Percentiles rank a stretch among this genome's conserved stretches.
These are phyloP conservation scores for Metschnikowia henanensis DNA, from an alignment of 805 yeast genomes.

Conservation along the genomic window DNA sequence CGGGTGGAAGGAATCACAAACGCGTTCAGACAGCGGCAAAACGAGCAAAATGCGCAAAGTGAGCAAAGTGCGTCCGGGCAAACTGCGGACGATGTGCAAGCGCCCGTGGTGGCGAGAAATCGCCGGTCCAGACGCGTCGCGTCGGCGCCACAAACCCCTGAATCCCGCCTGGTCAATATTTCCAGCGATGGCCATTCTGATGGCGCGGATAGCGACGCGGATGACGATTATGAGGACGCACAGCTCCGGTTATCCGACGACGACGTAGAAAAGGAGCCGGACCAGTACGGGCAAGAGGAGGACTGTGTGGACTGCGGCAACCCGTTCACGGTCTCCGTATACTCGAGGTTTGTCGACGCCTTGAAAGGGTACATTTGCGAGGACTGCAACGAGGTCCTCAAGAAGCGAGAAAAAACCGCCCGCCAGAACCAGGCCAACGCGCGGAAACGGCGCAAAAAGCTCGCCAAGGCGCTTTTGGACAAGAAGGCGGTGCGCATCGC, in stretches of 20 bases:
- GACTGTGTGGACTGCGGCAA: constrained; percentile 63
- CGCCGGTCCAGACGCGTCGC: not conserved
- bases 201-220: constrained; percentile 12
- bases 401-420: constrained; percentile 43
- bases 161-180: not conserved
- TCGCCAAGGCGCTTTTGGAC: constrained; percentile 84
- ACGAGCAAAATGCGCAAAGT: constrained; percentile 16
- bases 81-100: constrained; percentile 20
- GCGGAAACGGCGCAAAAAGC: constrained; percentile 70
- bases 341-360: constrained; percentile 52
- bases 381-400: constrained; percentile 48
- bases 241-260: constrained; percentile 10
- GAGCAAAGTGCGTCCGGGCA: no score
- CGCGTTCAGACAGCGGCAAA: constrained; percentile 53
- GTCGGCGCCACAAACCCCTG: not conserved
- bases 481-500: constrained; percentile 62
- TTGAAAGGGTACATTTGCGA: constrained; percentile 68
- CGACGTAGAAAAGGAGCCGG: constrained; percentile 22
- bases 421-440: constrained; percentile 59
- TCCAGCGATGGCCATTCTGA: not conserved
- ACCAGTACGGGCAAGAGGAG: constrained; percentile 52
- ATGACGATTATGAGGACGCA: constrained; percentile 4
- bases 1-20: constrained; percentile 90
- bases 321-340: constrained; percentile 62
- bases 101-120: not conserved